phyloP scores from a whole-genome alignment of 169 alveolate species.

The Plasmodium gallinaceum region DNA sequence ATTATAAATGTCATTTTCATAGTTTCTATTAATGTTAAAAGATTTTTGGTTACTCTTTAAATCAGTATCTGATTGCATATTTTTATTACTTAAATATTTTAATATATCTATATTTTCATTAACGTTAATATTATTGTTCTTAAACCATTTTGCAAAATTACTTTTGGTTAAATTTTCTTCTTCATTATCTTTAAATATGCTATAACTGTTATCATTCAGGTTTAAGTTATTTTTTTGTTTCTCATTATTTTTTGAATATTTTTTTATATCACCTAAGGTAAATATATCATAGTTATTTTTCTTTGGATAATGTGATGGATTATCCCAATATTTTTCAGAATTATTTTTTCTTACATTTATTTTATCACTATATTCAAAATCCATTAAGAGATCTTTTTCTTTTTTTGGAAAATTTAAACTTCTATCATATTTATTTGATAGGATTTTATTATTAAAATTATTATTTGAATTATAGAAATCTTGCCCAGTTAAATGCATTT shows the following conservation, averaged over 20 bases:
- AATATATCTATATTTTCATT: slow-evolving; percentile 38
- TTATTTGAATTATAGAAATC: slow-evolving; percentile 2
- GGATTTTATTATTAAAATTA: slow-evolving; percentile 2
- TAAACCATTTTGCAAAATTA: slow-evolving; percentile 68
- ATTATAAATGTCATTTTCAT: slow-evolving; percentile 1
- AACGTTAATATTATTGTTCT: slow-evolving; percentile 22
- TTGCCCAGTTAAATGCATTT: slow-evolving; percentile 59
- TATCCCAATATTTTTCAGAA: slow-evolving; percentile 45
- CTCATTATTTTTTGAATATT: slow-evolving; percentile 42
- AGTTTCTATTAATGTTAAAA: neutral
- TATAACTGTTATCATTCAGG: neutral
- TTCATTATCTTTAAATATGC: slow-evolving; percentile 67
- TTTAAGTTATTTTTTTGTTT: neutral
- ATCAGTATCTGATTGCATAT: neutral
- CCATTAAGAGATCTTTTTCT: neutral
- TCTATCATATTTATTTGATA: neutral
- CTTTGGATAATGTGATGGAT: slow-evolving; percentile 28
- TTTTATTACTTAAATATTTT: slow-evolving; percentile 15
- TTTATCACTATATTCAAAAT: slow-evolving; percentile 18
- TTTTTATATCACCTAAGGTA: slow-evolving; percentile 70
- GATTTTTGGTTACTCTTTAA: neutral
- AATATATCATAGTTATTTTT: slow-evolving; percentile 33
- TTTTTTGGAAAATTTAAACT: slow-evolving; percentile 3
- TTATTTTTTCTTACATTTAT: slow-evolving; percentile 20
- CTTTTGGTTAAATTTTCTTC: slow-evolving; percentile 69